These are phyloP conservation scores for Pseudevernia furfuracea DNA, from an alignment of 495 filamentous ascomycete species.

Conservation along the genomic window DNA sequence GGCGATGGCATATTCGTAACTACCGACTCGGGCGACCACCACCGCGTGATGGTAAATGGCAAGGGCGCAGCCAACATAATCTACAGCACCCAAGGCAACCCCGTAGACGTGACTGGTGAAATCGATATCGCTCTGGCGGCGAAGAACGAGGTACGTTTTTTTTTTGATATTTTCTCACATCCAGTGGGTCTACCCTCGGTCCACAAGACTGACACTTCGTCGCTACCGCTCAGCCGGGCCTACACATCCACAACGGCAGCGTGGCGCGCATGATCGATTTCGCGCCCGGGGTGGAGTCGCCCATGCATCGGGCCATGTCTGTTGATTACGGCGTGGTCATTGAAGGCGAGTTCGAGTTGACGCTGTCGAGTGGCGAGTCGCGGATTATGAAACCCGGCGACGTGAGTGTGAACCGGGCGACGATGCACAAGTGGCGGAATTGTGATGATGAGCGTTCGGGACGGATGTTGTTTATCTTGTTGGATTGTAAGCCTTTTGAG, in stretches of 20 bases:
- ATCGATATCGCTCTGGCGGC: constrained; percentile 41
- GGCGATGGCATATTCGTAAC: constrained; percentile 32
- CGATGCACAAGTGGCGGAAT: constrained; percentile 61
- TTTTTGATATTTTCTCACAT: too few species aligned
- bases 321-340: constrained; percentile 68
- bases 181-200: too few species aligned
- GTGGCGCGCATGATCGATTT: too few species aligned
- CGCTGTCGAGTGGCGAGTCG: constrained; percentile 51
- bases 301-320: constrained; percentile 55
- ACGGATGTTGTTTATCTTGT: constrained; percentile 1
- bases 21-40: constrained; percentile 16
- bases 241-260: too few species aligned
- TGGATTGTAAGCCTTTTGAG: constrained; percentile 2
- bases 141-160: constrained; percentile 22
- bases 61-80: constrained; percentile 26
- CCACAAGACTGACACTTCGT: too few species aligned
- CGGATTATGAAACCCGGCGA: constrained; percentile 51
- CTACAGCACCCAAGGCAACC: constrained; percentile 20
- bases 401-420: constrained; percentile 55
- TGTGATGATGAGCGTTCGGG: constrained; percentile 5
- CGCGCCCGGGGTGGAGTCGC: constrained; percentile 19
- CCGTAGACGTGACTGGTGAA: constrained; percentile 41
- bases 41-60: constrained; percentile 22
- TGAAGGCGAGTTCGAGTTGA: constrained; percentile 57
- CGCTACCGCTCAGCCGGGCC: constrained; percentile 24